Base-by-base conservation (phyloP, 2,329 filamentous ascomycete species). In the Xylaria digitata region DNA sequence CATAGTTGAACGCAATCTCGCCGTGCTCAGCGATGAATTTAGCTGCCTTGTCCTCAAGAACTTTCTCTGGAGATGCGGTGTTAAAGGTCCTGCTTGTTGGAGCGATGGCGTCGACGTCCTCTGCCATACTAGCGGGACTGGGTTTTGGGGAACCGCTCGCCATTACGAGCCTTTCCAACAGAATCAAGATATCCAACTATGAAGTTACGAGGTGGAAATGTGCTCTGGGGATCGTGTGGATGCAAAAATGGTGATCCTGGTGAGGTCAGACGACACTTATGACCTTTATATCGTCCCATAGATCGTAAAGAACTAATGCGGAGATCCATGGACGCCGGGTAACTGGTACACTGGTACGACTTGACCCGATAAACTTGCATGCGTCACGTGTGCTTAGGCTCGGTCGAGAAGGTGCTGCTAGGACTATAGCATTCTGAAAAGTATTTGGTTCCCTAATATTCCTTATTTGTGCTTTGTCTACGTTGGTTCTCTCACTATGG, bases 1-100 rank as follows among this genome's bases (percentile, higher is more conserved):
- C 82, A 62, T 81, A 82, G 0, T 79, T 81, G 69, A 86, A 86
- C 0, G 76, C 72, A 5, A 78, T 75, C 34, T 78, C 75, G 49
- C 77, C 79, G 50, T 81, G 79, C 30, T 77, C 76, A 9, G 78
- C 79, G 13, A 85, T 77, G 67, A 84, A 85, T 50, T 80, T 75
- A 5, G 81, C 83, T 4, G 83, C 83, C 65, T 81, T 83, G 52
- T 85, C 83, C 23, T 70, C 71, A 26, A 65, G 61, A 8, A 63
- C 64, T 26, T 49, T 70, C 40, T 70, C 60, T 4, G 63, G 59
- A 1, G 65, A 70, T 6, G 32, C 26, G 34, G 54, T 15, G 17
- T 52, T 61, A 15, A 65, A 15, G 2, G 64, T 13, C 26, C 58
- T 56, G 11, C 61, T 54, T 6, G 65, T 46, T 21, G 61, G 53